Conservation (phyloP, 179 eudicot genomes). For the Silene noctiflora region DNA sequence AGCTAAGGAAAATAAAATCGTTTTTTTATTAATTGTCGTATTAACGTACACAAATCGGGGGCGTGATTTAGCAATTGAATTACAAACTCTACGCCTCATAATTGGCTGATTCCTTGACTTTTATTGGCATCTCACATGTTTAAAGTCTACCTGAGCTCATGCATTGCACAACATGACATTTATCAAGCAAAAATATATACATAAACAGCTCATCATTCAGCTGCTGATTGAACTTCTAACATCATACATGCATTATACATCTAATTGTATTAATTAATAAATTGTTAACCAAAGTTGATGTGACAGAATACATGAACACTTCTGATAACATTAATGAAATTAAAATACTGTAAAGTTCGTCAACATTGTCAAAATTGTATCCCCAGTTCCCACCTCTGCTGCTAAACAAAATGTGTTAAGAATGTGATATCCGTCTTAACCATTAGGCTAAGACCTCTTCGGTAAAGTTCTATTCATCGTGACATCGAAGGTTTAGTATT, state of each 20-base stretch:
- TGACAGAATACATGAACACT: not conserved
- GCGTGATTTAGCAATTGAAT: no score
- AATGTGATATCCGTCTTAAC: no score
- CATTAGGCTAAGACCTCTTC: no score
- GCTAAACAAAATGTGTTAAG: no score
- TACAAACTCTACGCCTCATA: not conserved
- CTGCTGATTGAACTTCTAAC: not conserved
- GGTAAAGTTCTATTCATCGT: no score
- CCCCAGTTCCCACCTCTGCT: not conserved
- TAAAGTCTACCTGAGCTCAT: not conserved
- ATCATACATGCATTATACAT: not conserved
- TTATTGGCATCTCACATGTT: not conserved
- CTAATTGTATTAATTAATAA: not conserved
- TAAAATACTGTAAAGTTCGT: not conserved
- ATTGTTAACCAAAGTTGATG: not conserved
- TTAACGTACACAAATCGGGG: no score
- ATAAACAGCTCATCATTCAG: not conserved
- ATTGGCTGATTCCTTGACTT: conserved; percentile 1
- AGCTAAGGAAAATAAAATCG: no score
- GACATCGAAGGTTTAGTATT: no score
- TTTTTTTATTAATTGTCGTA: no score
- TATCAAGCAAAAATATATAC: not conserved
- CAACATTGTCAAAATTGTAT: not conserved
- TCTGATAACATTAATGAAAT: not conserved
- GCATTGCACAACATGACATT: not conserved